Percentiles rank a stretch among this genome's conserved stretches.
phyloP scores from a whole-genome alignment of 2,329 filamentous ascomycete genomes.

The Cercospora berteroae region DNA sequence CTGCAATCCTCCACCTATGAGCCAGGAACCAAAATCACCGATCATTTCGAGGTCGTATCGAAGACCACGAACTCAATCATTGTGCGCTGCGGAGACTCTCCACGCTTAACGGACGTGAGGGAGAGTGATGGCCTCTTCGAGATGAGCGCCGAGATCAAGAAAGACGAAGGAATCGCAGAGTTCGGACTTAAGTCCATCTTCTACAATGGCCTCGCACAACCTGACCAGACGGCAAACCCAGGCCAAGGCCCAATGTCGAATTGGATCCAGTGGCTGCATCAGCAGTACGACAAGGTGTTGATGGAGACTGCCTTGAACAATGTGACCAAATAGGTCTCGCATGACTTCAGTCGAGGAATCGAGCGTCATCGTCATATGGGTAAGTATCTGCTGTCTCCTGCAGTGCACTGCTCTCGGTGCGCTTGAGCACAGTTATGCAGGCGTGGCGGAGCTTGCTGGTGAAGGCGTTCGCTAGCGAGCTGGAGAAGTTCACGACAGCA shows the following conservation, averaged over 20 bases:
- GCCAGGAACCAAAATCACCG: conserved; percentile 62
- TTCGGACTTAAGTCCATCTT: conserved; percentile 65
- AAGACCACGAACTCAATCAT: conserved; percentile 61
- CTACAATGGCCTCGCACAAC: conserved; percentile 52
- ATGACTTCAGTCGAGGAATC: conserved; percentile 31
- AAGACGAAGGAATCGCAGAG: conserved; percentile 59
- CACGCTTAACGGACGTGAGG: conserved; percentile 56
- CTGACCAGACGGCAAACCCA: conserved; percentile 37
- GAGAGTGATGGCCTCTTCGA: conserved; percentile 65
- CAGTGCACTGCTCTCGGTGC: conserved; percentile 25
- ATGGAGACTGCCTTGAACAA: conserved; percentile 54
- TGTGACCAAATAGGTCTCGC: conserved; percentile 26
- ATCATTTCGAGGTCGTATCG: conserved; percentile 70
- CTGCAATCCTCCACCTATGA: conserved; percentile 59
- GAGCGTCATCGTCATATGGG: conserved; percentile 33
- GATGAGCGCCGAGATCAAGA: conserved; percentile 61
- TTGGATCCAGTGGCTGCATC: conserved; percentile 52
- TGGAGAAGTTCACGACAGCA: conserved; percentile 18
- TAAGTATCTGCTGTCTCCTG: conserved; percentile 18
- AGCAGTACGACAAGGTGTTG: conserved; percentile 56
- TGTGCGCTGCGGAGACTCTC: conserved; percentile 65
- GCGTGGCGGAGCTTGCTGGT: conserved; percentile 31
- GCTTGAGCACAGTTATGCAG: conserved; percentile 31
- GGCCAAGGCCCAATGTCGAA: conserved; percentile 47
- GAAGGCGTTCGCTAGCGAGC: conserved; percentile 22